A percentile compares a stretch with the other conserved stretches of the same genome.
Conservation (phyloP, 192 early-diverging fungal species). For the Paraglomus occultum region DNA sequence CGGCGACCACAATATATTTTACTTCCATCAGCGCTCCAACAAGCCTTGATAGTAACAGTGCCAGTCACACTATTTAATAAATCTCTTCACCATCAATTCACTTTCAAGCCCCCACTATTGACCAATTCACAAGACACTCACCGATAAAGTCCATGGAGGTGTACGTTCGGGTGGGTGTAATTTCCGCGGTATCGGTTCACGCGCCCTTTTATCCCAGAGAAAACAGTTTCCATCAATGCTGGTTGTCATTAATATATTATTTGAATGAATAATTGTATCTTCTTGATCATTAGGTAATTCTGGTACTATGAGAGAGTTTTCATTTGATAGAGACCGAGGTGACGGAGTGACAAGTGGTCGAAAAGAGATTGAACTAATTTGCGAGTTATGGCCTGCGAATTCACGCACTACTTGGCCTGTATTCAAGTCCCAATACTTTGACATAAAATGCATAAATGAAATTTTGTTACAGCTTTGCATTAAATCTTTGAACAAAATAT, state of each 20-base stretch:
- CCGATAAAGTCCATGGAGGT: slow-evolving; percentile 73
- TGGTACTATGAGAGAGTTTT: slow-evolving; percentile 14
- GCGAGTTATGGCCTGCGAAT: slow-evolving; percentile 76
- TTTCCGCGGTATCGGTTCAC: slow-evolving; percentile 46
- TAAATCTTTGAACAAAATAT: background rate
- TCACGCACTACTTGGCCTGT: slow-evolving; percentile 64
- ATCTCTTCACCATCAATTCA: background rate
- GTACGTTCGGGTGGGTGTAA: slow-evolving; percentile 57
- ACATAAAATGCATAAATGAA: background rate
- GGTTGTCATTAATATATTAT: slow-evolving; percentile 61
- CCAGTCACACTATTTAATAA: background rate
- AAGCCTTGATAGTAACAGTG: slow-evolving; percentile 44
- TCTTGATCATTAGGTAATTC: slow-evolving; percentile 30
- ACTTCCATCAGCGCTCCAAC: slow-evolving; percentile 83
- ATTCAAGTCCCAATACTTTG: slow-evolving; percentile 83
- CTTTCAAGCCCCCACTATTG: slow-evolving; percentile 25
- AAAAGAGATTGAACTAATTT: slow-evolving; percentile 75
- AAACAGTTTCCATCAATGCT: slow-evolving; percentile 74
- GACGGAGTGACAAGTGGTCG: slow-evolving; percentile 51
- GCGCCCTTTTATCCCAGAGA: slow-evolving; percentile 73
- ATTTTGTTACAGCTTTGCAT: background rate
- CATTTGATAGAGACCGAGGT: background rate
- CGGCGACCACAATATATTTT: slow-evolving; percentile 83
- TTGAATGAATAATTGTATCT: slow-evolving; percentile 32
- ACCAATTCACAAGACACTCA: slow-evolving; percentile 38